These are phyloP conservation scores for Skeletonema tropicum DNA, from an alignment of 108 stramenopile species.

Conservation along the genomic window DNA sequence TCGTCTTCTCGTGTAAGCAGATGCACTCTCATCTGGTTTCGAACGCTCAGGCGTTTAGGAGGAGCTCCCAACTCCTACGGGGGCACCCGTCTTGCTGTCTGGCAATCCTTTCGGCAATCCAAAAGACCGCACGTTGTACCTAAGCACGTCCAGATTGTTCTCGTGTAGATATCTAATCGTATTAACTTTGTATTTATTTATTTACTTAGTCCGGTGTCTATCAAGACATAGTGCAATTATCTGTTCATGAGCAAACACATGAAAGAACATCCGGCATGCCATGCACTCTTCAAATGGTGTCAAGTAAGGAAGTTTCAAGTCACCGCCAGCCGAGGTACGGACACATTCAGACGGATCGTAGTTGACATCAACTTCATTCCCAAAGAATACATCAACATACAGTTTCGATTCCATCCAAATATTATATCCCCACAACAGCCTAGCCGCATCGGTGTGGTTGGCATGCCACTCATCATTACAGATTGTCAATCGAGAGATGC, in stretches of 20 bases:
- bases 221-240: conserved; percentile 3
- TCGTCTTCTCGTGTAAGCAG: no score
- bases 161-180: no score
- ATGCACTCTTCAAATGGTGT: conserved; percentile 14
- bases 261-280: conserved; percentile 16
- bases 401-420: conserved; percentile 25
- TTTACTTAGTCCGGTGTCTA: background rate
- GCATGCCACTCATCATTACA: conserved; percentile 32
- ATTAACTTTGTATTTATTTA: no score
- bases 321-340: conserved; percentile 6
- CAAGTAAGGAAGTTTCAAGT: background rate
- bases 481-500: conserved; percentile 27
- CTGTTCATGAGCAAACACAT: background rate
- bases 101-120: no score
- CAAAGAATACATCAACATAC: conserved; percentile 10
- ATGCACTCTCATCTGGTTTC: no score
- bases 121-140: no score
- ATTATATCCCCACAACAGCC: conserved; percentile 20
- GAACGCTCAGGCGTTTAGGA: no score
- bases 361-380: no score
- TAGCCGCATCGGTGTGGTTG: conserved; percentile 30
- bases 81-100: no score
- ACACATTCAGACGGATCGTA: no score
- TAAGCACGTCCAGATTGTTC: no score
- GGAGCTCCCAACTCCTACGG: no score